Evolutionary conservation across 148 eudicot genomes (phyloP).

Genomic region (Fagopyrum homotropicum): DNA sequence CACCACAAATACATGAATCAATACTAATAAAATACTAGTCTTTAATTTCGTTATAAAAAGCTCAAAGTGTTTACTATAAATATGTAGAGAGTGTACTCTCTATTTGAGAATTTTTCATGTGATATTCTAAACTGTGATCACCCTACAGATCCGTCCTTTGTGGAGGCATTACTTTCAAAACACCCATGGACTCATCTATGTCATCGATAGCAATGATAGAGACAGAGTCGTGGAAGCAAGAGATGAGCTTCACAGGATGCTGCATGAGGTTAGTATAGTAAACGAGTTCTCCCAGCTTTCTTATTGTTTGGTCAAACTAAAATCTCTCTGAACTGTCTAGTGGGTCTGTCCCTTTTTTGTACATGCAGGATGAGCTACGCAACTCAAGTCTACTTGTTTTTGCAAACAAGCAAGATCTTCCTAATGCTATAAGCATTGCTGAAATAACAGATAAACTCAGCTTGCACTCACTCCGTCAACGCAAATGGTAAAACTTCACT

Average conservation of each 20-base stretch:
- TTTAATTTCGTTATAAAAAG: background rate
- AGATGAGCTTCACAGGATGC: slow-evolving; percentile 55
- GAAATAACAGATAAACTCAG: slow-evolving; percentile 50
- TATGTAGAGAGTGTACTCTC: slow-evolving; percentile 8
- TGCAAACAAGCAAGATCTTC: slow-evolving; percentile 61
- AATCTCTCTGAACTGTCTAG: background rate
- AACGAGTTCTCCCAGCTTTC: background rate
- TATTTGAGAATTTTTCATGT: background rate
- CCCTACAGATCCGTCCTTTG: slow-evolving; percentile 54
- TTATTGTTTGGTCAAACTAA: background rate
- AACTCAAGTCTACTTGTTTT: slow-evolving; percentile 34
- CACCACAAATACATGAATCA: slow-evolving; percentile 6
- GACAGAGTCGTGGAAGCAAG: slow-evolving; percentile 50
- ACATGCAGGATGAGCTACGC: slow-evolving; percentile 33
- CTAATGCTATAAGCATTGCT: slow-evolving; percentile 41
- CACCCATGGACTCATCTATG: slow-evolving; percentile 54
- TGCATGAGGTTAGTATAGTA: slow-evolving; percentile 33
- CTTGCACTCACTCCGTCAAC: slow-evolving; percentile 41
- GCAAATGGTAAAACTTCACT: slow-evolving; percentile 29
- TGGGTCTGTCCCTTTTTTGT: background rate
- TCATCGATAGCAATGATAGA: slow-evolving; percentile 52
- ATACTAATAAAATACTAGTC: background rate
- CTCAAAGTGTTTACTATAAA: background rate
- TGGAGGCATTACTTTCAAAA: slow-evolving; percentile 70
- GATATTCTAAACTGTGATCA: background rate